A percentile compares a stretch with the other conserved stretches of the same genome.
These are phyloP conservation scores for Cucurbitaria berberidis DNA, from an alignment of 2,329 filamentous ascomycete genomes.

Conservation along the genomic window DNA sequence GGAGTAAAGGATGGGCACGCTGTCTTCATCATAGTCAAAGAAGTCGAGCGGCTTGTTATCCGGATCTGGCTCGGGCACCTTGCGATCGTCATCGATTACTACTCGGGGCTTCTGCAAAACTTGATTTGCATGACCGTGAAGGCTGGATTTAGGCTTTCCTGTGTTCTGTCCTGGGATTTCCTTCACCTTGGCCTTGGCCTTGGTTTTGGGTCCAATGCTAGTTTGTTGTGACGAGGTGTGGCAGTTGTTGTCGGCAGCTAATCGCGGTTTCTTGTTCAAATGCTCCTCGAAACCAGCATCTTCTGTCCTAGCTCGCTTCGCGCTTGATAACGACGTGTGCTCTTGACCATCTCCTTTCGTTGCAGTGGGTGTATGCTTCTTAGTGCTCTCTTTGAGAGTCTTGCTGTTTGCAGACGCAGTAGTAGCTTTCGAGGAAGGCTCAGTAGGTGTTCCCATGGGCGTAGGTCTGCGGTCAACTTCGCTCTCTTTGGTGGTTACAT, in stretches of 20 bases:
- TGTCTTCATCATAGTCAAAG: slow-evolving; percentile 14
- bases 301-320: background rate
- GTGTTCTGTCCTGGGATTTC: background rate
- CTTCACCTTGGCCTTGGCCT: background rate
- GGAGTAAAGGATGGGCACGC: slow-evolving; percentile 22
- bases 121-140: background rate
- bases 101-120: background rate
- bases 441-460: background rate
- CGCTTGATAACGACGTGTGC: background rate
- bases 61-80: background rate
- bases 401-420: background rate
- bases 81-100: background rate
- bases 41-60: background rate
- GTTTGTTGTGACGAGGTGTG: background rate
- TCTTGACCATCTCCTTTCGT: background rate
- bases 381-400: background rate
- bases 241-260: background rate
- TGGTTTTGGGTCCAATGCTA: background rate
- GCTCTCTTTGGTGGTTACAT: background rate
- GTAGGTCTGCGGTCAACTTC: background rate
- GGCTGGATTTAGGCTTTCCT: background rate
- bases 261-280: background rate
- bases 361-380: background rate
- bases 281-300: background rate
- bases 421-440: background rate